Evolutionary conservation across 352 stramenopile species (phyloP).

Genomic region (Phytophthora capsici): DNA sequence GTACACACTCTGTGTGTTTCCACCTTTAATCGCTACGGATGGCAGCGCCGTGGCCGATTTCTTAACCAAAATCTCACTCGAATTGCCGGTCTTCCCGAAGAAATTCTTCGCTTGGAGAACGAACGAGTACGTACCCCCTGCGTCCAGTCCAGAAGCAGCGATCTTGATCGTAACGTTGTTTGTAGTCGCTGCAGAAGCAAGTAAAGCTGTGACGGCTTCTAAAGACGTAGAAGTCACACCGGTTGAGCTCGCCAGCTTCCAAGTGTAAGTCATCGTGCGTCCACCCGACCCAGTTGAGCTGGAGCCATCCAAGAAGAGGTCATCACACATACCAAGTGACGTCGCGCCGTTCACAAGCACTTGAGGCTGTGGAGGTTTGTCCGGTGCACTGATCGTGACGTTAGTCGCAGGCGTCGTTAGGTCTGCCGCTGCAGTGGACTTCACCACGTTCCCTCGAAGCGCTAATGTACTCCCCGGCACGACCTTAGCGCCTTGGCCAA

Average conservation of each 20-base stretch:
- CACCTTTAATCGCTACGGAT: conserved; percentile 61
- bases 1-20: conserved; percentile 40
- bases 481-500: conserved; percentile 49
- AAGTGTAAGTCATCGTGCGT: conserved; percentile 60
- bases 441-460: conserved; percentile 52
- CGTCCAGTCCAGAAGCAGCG: conserved; percentile 38
- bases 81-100: conserved; percentile 53
- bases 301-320: conserved; percentile 64
- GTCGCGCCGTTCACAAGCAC: conserved; percentile 51
- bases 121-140: conserved; percentile 51
- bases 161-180: conserved; percentile 57
- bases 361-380: conserved; percentile 50
- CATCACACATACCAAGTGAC: conserved; percentile 64
- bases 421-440: conserved; percentile 54
- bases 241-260: conserved; percentile 42
- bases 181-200: conserved; percentile 27
- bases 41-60: conserved; percentile 61
- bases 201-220: conserved; percentile 27
- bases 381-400: conserved; percentile 38
- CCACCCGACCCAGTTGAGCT: conserved; percentile 60
- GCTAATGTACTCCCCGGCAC: conserved; percentile 43
- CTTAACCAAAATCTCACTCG: conserved; percentile 46
- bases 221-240: conserved; percentile 26
- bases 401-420: conserved; percentile 43
- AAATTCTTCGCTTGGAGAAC: conserved; percentile 60